Base-by-base conservation (phyloP, 495 filamentous ascomycete species). In the Cudoniella acicularis region DNA sequence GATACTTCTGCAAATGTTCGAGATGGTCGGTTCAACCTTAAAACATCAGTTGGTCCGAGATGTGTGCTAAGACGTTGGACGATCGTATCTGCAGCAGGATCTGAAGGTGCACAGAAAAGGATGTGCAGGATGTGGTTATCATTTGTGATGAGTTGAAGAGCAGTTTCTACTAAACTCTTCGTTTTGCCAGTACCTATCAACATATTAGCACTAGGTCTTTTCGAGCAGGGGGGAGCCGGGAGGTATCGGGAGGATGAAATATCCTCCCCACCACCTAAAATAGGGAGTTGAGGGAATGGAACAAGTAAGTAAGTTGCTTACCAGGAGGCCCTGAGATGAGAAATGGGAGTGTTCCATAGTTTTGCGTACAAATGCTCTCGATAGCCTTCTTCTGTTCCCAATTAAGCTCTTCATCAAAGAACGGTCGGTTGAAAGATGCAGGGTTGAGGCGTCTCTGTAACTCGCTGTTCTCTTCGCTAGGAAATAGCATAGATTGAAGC, bases 131-230 rank as follows among this genome's bases (percentile, higher is more conserved):
- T 30, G 16, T 47, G 23, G 3, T 54, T 27, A 17, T 57, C 63
- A 27, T 65, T 64, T 36, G 54, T 53, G 16, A 67, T 26, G 1
- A 75, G 65, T 53, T 73, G 71, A 16, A 79, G 52, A 0, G 75
- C 72, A 13, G 68, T 67, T 67, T 82, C 79, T 46, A 82, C 79
- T 20, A 82, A 64, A 17, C 78, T 82, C 67, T 80, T 82, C 42
- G 79, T 82, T 59, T 82, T 83, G 25, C 79, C 79, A 3, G 79
- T 82, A 20, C n/a, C n/a, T n/a, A n/a, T n/a, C n/a, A n/a, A n/a
- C n/a, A n/a, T n/a, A n/a, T n/a, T n/a, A n/a, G n/a, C n/a, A n/a
- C n/a, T n/a, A n/a, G n/a, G n/a, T n/a, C n/a, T n/a, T n/a, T n/a
- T n/a, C n/a, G n/a, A n/a, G n/a, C n/a, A n/a, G n/a, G n/a, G n/a